Conservation (phyloP, 768 basidiomycete genomes). For the Leccinum broughii region DNA sequence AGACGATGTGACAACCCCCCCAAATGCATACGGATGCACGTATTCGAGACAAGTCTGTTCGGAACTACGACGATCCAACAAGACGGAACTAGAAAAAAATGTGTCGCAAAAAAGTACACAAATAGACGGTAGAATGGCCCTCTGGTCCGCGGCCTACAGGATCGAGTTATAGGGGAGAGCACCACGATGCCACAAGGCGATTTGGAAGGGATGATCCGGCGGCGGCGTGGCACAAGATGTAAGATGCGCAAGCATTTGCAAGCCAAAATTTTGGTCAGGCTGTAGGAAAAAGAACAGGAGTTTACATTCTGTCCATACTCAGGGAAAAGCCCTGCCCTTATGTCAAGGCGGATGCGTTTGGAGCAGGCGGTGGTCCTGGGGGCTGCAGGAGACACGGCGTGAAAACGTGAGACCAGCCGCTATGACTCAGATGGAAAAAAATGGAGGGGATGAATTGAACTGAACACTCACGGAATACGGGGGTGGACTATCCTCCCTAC, state of each 20-base stretch:
- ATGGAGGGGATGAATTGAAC: no score
- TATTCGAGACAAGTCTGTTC: not conserved
- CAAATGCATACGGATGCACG: no score
- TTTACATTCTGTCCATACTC: constrained; percentile 1
- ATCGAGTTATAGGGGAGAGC: not conserved
- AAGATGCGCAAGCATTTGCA: no score
- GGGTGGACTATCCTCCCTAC: constrained; percentile 18
- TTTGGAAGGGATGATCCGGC: no score
- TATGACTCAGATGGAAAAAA: not conserved
- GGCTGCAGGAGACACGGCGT: constrained; percentile 1
- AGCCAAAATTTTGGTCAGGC: no score
- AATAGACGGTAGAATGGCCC: no score
- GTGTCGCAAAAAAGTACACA: not conserved
- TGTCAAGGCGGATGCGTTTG: constrained; percentile 5
- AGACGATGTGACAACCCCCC: no score
- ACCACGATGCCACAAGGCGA: not conserved
- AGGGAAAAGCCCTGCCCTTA: not conserved
- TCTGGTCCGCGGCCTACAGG: not conserved
- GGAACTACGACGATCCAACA: not conserved
- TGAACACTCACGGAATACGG: constrained; percentile 28
- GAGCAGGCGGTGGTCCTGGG: constrained; percentile 3
- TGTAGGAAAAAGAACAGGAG: no score
- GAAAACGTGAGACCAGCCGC: not conserved
- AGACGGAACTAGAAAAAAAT: not conserved
- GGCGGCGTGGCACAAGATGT: no score